Evolutionary conservation across 805 yeast genomes (phyloP).

Genomic region (Barnettozyma pratensis): DNA sequence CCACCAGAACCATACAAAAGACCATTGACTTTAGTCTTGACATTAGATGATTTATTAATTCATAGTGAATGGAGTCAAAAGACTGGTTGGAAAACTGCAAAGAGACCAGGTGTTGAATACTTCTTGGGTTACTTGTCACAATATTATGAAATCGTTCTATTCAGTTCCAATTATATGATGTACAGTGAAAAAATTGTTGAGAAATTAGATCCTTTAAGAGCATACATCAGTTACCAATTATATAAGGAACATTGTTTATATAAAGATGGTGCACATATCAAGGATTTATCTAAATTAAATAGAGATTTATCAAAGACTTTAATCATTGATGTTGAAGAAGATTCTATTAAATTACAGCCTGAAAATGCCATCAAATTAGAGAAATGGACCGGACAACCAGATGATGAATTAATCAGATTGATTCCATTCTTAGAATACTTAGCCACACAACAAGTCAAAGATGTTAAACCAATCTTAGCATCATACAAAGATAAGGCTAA

Average conservation of each 20-base stretch:
- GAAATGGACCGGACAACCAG: conserved; percentile 84
- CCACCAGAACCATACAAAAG: conserved; percentile 91
- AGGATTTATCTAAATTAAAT: conserved; percentile 85
- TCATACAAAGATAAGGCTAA: conserved; percentile 63
- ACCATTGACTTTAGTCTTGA: conserved; percentile 84
- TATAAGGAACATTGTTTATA: conserved; percentile 85
- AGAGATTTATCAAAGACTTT: conserved; percentile 83
- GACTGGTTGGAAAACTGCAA: conserved; percentile 97
- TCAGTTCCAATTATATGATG: conserved; percentile 80
- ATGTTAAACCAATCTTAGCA: conserved; percentile 81
- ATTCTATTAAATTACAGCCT: conserved; percentile 75
- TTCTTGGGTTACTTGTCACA: conserved; percentile 91
- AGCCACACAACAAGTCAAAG: conserved; percentile 80
- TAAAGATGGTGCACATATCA: conserved; percentile 82
- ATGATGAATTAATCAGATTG: conserved; percentile 71
- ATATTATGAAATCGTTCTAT: conserved; percentile 92
- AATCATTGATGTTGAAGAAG: conserved; percentile 72
- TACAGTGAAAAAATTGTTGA: conserved; percentile 79
- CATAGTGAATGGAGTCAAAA: conserved; percentile 91
- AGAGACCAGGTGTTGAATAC: conserved; percentile 97
- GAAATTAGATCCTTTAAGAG: conserved; percentile 90
- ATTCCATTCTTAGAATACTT: conserved; percentile 93
- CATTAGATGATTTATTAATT: conserved; percentile 83
- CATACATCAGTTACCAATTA: conserved; percentile 79
- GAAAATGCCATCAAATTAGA: conserved; percentile 86